These are phyloP conservation scores for Rubus parviflorus DNA, from an alignment of 306 rosid species.

Conservation along the genomic window DNA sequence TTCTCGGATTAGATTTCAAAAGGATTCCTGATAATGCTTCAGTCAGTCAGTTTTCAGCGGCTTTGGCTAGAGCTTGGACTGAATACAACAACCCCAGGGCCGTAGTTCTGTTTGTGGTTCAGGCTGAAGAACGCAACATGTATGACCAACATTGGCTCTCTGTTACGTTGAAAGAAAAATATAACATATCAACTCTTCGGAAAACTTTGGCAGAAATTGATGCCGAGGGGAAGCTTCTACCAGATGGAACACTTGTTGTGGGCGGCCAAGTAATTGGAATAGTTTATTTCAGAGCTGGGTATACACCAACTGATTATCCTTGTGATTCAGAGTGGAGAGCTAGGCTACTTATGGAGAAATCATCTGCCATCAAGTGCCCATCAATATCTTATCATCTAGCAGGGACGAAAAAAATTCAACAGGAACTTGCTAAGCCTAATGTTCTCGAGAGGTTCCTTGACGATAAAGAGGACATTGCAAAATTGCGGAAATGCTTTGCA, in stretches of 20 bases:
- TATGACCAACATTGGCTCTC: slow-evolving; percentile 88
- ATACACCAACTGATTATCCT: slow-evolving; percentile 83
- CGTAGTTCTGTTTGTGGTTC: slow-evolving; percentile 71
- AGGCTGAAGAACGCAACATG: slow-evolving; percentile 87
- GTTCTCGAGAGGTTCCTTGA: slow-evolving; percentile 95
- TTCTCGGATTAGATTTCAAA: slow-evolving; percentile 63
- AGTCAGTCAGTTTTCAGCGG: slow-evolving; percentile 47
- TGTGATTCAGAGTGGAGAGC: slow-evolving; percentile 95
- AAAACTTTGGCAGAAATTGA: slow-evolving; percentile 83
- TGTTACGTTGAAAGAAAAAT: slow-evolving; percentile 62
- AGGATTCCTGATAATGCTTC: slow-evolving; percentile 61
- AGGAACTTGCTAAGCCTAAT: slow-evolving; percentile 89
- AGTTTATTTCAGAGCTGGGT: slow-evolving; percentile 85
- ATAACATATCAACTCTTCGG: slow-evolving; percentile 59
- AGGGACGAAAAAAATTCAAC: slow-evolving; percentile 93
- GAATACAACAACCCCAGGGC: slow-evolving; percentile 83
- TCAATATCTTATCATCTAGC: slow-evolving; percentile 91
- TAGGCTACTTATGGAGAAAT: slow-evolving; percentile 80
- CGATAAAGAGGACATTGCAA: slow-evolving; percentile 71
- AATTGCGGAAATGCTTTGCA: slow-evolving; percentile 84
- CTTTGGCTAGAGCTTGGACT: slow-evolving; percentile 86
- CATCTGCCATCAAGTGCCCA: slow-evolving; percentile 93
- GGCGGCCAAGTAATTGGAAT: slow-evolving; percentile 66
- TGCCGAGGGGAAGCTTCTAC: slow-evolving; percentile 62
- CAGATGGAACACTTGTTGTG: slow-evolving; percentile 79